These are phyloP conservation scores for Agarophyton chilense DNA, from an alignment of 23 red algal species.

Conservation along the genomic window DNA sequence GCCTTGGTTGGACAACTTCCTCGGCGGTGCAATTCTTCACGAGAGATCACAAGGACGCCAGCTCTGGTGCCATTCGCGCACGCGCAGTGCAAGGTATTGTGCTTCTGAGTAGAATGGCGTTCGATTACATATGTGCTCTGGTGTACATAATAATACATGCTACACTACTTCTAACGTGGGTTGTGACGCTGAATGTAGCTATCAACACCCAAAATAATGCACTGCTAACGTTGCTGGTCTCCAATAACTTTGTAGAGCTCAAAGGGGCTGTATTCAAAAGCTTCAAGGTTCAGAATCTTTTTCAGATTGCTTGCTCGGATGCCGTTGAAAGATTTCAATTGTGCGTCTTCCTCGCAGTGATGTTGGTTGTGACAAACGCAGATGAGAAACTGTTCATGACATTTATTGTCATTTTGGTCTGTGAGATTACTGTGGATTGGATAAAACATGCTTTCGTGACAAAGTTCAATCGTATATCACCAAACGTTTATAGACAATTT, in stretches of 20 bases:
- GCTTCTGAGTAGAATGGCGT: slow-evolving; percentile 56
- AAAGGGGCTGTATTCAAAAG: slow-evolving; percentile 89
- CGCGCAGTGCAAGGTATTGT: slow-evolving; percentile 64
- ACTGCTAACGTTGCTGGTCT: slow-evolving; percentile 84
- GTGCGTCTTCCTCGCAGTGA: slow-evolving; percentile 75
- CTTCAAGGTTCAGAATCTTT: slow-evolving; percentile 80
- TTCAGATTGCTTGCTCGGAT: slow-evolving; percentile 89
- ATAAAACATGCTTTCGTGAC: slow-evolving; percentile 92
- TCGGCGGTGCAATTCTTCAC: slow-evolving; percentile 61
- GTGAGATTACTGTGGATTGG: slow-evolving; percentile 90
- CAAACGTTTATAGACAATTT: slow-evolving; percentile 79
- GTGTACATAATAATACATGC: slow-evolving; percentile 86
- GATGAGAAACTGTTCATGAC: slow-evolving; percentile 64
- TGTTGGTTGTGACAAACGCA: slow-evolving; percentile 70
- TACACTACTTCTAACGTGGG: slow-evolving; percentile 61
- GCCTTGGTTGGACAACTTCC: slow-evolving; percentile 73
- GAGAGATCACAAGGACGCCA: neutral
- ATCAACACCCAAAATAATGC: slow-evolving; percentile 93
- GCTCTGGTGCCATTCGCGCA: slow-evolving; percentile 15
- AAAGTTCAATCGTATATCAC: slow-evolving; percentile 92
- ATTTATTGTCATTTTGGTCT: slow-evolving; percentile 68
- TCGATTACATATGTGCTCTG: slow-evolving; percentile 79
- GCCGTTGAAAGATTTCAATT: slow-evolving; percentile 91
- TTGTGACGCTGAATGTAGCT: slow-evolving; percentile 92
- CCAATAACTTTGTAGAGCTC: slow-evolving; percentile 97